Conservation (phyloP, 2,329 filamentous ascomycete species). For the Metarhizium brunneum region DNA sequence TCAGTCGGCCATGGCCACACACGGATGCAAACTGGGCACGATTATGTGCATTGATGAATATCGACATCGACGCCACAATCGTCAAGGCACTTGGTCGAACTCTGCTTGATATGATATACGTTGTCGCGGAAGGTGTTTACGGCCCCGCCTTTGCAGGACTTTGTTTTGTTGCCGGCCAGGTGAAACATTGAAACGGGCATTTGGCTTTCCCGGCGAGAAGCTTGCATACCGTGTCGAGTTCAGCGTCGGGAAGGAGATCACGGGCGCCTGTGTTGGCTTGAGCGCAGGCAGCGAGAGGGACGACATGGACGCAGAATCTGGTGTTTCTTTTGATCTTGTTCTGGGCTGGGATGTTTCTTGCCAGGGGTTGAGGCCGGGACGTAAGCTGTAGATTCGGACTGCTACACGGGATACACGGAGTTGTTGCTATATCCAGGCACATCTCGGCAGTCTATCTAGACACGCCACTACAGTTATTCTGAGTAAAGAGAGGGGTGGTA, state of each 20-base stretch:
- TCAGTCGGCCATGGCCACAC: not conserved
- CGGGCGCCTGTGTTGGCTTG: not conserved
- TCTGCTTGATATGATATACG: not conserved
- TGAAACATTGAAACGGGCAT: not conserved
- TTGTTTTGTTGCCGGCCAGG: not conserved
- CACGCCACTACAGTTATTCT: too few relatives aligned
- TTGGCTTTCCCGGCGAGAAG: not conserved
- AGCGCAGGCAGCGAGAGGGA: not conserved
- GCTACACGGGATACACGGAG: too few relatives aligned
- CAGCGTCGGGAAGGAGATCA: not conserved
- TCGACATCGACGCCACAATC: not conserved
- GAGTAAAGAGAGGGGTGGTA: too few relatives aligned
- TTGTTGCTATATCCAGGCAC: too few relatives aligned
- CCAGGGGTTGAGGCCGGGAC: too few relatives aligned
- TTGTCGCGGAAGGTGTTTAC: not conserved
- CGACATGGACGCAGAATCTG: not conserved
- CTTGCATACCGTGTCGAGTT: not conserved
- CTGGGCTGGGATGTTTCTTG: not conserved
- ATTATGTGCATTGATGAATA: not conserved
- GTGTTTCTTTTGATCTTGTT: not conserved
- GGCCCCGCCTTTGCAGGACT: not conserved
- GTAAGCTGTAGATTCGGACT: too few relatives aligned
- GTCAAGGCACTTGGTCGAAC: not conserved
- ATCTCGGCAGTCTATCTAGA: too few relatives aligned
- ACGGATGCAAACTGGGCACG: not conserved